phyloP scores from a whole-genome alignment of 352 stramenopile genomes.

The Globisporangium middletonii region DNA sequence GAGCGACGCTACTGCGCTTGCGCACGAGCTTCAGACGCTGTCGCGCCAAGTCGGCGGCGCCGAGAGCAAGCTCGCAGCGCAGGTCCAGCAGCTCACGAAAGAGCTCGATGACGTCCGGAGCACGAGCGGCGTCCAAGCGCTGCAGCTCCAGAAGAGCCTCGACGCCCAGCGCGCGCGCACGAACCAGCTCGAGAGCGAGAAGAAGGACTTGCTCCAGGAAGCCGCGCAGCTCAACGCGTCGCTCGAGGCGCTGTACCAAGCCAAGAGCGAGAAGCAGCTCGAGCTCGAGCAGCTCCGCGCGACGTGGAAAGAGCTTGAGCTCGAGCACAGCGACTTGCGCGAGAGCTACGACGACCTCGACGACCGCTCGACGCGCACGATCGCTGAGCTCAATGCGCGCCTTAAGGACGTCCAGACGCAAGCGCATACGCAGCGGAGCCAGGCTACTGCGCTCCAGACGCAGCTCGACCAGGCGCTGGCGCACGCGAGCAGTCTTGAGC shows the following conservation, averaged over 20 bases:
- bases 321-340: constrained; percentile 48
- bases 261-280: constrained; percentile 44
- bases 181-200: constrained; percentile 48
- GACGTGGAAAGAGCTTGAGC: constrained; percentile 39
- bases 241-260: constrained; percentile 46
- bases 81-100: constrained; percentile 44
- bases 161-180: constrained; percentile 40
- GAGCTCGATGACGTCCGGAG: constrained; percentile 39
- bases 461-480: constrained; percentile 16
- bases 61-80: constrained; percentile 29
- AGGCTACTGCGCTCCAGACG: constrained; percentile 13
- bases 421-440: constrained; percentile 14
- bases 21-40: constrained; percentile 45
- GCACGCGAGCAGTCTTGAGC: constrained; percentile 13
- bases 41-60: constrained; percentile 29
- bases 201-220: constrained; percentile 61
- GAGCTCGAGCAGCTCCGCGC: constrained; percentile 53
- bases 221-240: constrained; percentile 51
- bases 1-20: constrained; percentile 38
- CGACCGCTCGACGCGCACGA: constrained; percentile 24
- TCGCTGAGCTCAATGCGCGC: constrained; percentile 27
- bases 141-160: constrained; percentile 58
- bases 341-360: constrained; percentile 46
- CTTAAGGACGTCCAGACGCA: constrained; percentile 25
- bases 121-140: constrained; percentile 26